These are phyloP conservation scores for Dipteronia dyeriana DNA, from an alignment of 345 rosid species.

Conservation along the genomic window DNA sequence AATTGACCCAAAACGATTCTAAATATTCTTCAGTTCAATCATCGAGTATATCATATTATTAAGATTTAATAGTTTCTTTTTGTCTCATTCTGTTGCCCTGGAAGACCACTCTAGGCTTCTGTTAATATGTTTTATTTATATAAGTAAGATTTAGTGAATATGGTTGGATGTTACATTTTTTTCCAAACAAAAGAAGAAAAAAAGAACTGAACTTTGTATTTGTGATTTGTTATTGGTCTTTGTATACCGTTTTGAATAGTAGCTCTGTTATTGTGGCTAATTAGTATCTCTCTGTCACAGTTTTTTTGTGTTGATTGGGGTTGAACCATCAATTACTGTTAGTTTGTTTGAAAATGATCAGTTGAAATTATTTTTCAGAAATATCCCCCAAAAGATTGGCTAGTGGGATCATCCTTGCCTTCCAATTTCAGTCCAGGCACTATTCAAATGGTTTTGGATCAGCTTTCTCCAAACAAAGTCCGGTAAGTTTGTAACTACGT, in stretches of 20 bases:
- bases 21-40: neutral
- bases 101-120: neutral
- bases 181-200: neutral
- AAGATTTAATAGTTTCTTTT: neutral
- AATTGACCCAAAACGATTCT: neutral
- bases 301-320: conserved; percentile 1
- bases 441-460: conserved; percentile 58
- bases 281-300: neutral
- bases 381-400: conserved; percentile 82
- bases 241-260: neutral
- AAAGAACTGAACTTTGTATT: neutral
- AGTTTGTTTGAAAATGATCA: neutral
- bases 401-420: conserved; percentile 79
- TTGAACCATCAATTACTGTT: neutral
- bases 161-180: neutral
- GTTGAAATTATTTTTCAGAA: conserved; percentile 43
- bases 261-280: neutral
- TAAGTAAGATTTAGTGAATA: neutral
- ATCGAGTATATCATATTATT: neutral
- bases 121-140: neutral
- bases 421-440: conserved; percentile 55
- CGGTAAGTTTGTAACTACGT: conserved; percentile 50
- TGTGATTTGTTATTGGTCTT: neutral
- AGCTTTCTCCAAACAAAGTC: conserved; percentile 66
- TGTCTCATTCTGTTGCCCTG: conserved; percentile 3